Base-by-base conservation (phyloP, 495 filamentous ascomycete species). In the Xylaria palmicola region DNA sequence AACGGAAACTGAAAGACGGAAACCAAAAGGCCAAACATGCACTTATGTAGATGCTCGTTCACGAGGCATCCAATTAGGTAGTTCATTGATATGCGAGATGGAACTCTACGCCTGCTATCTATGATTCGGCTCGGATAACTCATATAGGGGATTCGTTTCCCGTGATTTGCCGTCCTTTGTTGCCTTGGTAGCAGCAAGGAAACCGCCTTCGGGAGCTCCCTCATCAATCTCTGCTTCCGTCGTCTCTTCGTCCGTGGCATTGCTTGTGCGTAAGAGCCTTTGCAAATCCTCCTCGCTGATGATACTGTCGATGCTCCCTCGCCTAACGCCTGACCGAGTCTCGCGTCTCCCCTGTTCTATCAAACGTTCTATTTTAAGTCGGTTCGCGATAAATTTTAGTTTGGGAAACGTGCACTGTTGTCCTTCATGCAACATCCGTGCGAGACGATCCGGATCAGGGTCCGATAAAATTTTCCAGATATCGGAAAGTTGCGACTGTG, bases 361-460 rank as follows among this genome's bases (percentile, higher is more conserved):
- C 19, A 90, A 70, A 43, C 83, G 79, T 75, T 98, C 94, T 15
- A 96, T 83, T 61, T 88, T 89, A 47, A 96, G 82, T 22, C 94
- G 75, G 67, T 98, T 98, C 51, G 80, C 82, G 52, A 98, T 85
- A 70, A 98, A 98, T 64, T 92, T 87, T 30, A 98, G 78, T 72
- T 95, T 96, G 5, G 94, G 89, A 62, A 93, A 98, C 0, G 90
- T 84, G 63, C 86, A 88, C 72, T 90, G 88, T 73, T 96, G 89
- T 7, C 94, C 95, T 24, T 88, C 85, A 48, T 90, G 87, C 9
- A 98, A 81, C 94, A 98, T 98, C 29, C 88, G 81, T 6, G 86
- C 90, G 19, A 98, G 80, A 9, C 91, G 80, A 36, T 89, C 80
- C 9, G 85, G 74, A 40, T 79, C 85, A 0, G 94, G 94, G 67